Conservation (phyloP, 2,329 filamentous ascomycete species). For the Fusarium circinatum region DNA sequence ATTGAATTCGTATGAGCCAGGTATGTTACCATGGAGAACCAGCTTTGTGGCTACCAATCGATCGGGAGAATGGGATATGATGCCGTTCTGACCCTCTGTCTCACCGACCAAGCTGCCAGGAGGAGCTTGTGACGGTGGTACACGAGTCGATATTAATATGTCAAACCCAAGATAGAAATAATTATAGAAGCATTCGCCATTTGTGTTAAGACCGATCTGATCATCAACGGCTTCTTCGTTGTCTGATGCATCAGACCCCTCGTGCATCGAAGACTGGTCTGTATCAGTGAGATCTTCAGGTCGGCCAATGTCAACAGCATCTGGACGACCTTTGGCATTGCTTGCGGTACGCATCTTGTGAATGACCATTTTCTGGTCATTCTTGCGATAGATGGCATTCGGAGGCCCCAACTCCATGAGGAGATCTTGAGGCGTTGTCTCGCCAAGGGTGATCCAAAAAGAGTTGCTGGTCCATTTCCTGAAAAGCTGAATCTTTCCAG, state of each 20-base stretch:
- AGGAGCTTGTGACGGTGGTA: conserved; percentile 70
- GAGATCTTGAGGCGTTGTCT: conserved; percentile 92
- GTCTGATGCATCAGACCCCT: conserved; percentile 73
- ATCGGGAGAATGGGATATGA: conserved; percentile 62
- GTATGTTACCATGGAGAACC: conserved; percentile 93
- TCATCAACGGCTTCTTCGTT: conserved; percentile 69
- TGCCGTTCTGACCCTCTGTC: conserved; percentile 41
- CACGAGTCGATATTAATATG: conserved; percentile 84
- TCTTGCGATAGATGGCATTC: conserved; percentile 92
- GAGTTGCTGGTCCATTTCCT: conserved; percentile 74
- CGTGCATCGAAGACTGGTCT: conserved; percentile 79
- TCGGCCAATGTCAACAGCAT: conserved; percentile 54
- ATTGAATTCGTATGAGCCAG: conserved; percentile 97
- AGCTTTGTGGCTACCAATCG: conserved; percentile 88
- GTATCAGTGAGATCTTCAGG: conserved; percentile 74
- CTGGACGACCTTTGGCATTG: conserved; percentile 60
- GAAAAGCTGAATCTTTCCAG: conserved; percentile 80
- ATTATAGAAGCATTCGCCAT: conserved; percentile 91
- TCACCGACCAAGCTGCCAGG: conserved; percentile 48
- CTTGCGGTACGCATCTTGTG: conserved; percentile 72
- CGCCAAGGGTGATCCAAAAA: conserved; percentile 79
- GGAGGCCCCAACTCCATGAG: conserved; percentile 91
- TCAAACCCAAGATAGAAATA: conserved; percentile 98
- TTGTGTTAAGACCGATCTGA: conserved; percentile 62
- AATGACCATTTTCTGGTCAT: conserved; percentile 87